Evolutionary conservation across 2,329 filamentous ascomycete species (phyloP).

Genomic region (Sclerotinia nivalis): DNA sequence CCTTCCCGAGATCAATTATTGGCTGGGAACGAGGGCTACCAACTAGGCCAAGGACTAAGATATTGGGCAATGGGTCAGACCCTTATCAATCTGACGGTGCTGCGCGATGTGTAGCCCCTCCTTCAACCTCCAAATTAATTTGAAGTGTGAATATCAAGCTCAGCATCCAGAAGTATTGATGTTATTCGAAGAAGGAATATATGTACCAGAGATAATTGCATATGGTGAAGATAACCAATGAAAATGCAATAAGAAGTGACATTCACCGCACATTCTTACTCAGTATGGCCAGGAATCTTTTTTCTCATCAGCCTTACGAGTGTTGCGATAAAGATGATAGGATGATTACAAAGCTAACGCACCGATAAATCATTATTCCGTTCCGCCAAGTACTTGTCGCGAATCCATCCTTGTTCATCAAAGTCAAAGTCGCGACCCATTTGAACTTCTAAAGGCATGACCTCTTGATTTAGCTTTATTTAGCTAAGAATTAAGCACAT

Average conservation of each 20-base stretch:
- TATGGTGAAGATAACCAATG: background rate
- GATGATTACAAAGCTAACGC: background rate
- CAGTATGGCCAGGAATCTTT: background rate
- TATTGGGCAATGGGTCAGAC: no score
- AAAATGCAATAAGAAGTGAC: background rate
- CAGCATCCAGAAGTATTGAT: background rate
- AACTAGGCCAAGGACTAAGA: background rate
- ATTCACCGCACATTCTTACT: background rate
- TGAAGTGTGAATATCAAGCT: background rate
- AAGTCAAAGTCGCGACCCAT: constrained; percentile 6
- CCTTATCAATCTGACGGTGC: no score
- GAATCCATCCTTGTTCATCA: constrained; percentile 15
- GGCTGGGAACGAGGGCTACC: background rate
- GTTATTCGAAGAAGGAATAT: background rate
- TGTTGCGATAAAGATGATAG: background rate
- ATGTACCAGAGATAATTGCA: background rate
- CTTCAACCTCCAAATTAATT: background rate
- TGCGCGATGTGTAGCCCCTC: no score
- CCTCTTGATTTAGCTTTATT: background rate
- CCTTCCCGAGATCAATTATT: constrained; percentile 13
- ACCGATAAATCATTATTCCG: constrained; percentile 6
- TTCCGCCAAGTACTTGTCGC: background rate
- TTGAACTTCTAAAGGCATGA: constrained; percentile 16
- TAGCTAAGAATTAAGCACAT: constrained; percentile 5
- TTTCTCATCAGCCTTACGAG: background rate